Conservation (phyloP, 495 filamentous ascomycete species). For the Annulohypoxylon maeteangense region DNA sequence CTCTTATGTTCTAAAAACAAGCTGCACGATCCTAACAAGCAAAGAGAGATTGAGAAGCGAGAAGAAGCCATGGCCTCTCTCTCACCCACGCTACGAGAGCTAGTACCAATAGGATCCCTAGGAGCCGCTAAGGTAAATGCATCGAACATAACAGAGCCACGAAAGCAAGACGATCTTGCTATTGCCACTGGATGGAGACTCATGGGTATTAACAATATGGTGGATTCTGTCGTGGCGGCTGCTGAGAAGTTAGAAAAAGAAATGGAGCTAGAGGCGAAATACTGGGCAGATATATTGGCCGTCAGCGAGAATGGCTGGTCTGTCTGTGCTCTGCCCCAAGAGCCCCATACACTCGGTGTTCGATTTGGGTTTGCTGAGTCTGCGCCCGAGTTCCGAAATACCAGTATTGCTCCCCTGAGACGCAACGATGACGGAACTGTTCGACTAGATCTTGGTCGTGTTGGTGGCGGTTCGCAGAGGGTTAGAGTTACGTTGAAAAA, state of each 20-base stretch:
- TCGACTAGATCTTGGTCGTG: constrained; percentile 74
- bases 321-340: constrained; percentile 75
- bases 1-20: constrained; percentile 80
- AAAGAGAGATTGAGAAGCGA: constrained; percentile 52
- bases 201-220: constrained; percentile 76
- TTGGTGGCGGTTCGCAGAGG: constrained; percentile 64
- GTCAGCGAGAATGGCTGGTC: constrained; percentile 88
- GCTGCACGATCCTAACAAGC: constrained; percentile 58
- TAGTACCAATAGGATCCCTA: constrained; percentile 77
- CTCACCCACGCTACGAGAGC: constrained; percentile 71
- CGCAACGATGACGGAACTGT: constrained; percentile 79
- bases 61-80: constrained; percentile 72
- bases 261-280: constrained; percentile 79
- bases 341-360: constrained; percentile 80
- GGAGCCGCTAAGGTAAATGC: constrained; percentile 76
- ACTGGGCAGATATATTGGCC: constrained; percentile 86
- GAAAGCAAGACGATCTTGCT: constrained; percentile 64
- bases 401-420: constrained; percentile 80
- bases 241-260: constrained; percentile 78
- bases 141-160: constrained; percentile 63
- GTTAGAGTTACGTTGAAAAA: constrained; percentile 70
- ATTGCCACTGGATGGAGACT: constrained; percentile 83
- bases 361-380: constrained; percentile 90
- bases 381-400: constrained; percentile 76
- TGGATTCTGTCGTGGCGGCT: constrained; percentile 77